Conservation (phyloP, 352 stramenopile species). For the Blastocystis sp. region DNA sequence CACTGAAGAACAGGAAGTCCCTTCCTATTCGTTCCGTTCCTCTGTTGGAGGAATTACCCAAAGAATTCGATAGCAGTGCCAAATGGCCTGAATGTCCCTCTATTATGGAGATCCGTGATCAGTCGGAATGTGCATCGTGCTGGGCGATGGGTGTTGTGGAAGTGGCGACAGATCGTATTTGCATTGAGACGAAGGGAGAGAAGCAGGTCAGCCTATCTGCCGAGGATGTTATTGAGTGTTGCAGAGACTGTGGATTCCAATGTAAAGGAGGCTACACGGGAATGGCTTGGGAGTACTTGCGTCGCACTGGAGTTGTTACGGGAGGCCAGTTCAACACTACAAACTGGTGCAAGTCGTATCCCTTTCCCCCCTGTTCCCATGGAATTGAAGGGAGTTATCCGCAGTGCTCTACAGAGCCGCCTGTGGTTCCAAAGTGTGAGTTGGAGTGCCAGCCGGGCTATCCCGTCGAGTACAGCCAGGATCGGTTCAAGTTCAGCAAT, state of each 20-base stretch:
- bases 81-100: slow-evolving; percentile 53
- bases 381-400: slow-evolving; percentile 64
- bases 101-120: slow-evolving; percentile 23
- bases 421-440: slow-evolving; percentile 53
- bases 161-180: slow-evolving; percentile 59
- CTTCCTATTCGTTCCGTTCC: not conserved
- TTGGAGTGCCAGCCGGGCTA: slow-evolving; percentile 59
- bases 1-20: not conserved
- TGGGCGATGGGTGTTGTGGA: slow-evolving; percentile 67
- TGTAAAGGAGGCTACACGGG: slow-evolving; percentile 68
- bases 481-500: slow-evolving; percentile 66
- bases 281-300: slow-evolving; percentile 67
- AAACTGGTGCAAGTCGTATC: slow-evolving; percentile 67
- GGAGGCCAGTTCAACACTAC: slow-evolving; percentile 64
- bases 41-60: not conserved
- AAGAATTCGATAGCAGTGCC: not conserved
- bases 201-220: slow-evolving; percentile 64
- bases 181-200: slow-evolving; percentile 61
- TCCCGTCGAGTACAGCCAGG: slow-evolving; percentile 54
- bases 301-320: slow-evolving; percentile 65
- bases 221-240: slow-evolving; percentile 67
- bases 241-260: slow-evolving; percentile 65
- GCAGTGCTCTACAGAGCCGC: slow-evolving; percentile 31
- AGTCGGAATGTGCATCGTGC: slow-evolving; percentile 67
- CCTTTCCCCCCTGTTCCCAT: slow-evolving; percentile 67